Evolutionary conservation across 208 protist genomes (phyloP).

Genomic region (Trypanosomatidae sp.): DNA sequence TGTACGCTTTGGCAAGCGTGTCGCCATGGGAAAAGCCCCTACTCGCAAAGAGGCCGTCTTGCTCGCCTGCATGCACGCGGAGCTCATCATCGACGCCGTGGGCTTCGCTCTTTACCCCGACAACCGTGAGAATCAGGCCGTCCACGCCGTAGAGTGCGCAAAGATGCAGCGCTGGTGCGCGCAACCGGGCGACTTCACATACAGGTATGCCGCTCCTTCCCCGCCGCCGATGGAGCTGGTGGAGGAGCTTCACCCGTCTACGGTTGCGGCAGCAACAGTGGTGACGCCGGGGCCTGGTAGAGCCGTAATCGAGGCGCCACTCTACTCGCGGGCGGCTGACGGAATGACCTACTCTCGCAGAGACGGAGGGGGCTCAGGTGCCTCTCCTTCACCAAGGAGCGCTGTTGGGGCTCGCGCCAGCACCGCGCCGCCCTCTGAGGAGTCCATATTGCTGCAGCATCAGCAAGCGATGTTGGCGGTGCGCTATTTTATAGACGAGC

Average conservation of each 20-base stretch:
- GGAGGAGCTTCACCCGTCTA: neutral
- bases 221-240: conserved; percentile 62
- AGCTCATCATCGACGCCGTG: conserved; percentile 87
- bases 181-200: conserved; percentile 43
- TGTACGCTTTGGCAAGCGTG: conserved; percentile 62
- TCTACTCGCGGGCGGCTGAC: neutral
- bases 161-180: conserved; percentile 75
- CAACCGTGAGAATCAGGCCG: conserved; percentile 36
- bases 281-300: neutral
- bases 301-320: neutral
- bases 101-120: conserved; percentile 75
- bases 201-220: conserved; percentile 44
- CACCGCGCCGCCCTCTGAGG: conserved; percentile 23
- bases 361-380: neutral
- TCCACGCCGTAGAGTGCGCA: conserved; percentile 69
- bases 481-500: conserved; percentile 31
- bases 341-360: too few relatives aligned
- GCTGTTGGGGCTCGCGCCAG: neutral
- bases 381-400: neutral
- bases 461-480: conserved; percentile 41
- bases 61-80: conserved; percentile 89
- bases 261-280: conserved; percentile 2
- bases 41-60: conserved; percentile 56
- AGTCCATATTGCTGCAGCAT: conserved; percentile 67
- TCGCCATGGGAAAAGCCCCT: conserved; percentile 68